phyloP scores from a whole-genome alignment of 352 stramenopile genomes.

The Pythium scleroteichum region DNA sequence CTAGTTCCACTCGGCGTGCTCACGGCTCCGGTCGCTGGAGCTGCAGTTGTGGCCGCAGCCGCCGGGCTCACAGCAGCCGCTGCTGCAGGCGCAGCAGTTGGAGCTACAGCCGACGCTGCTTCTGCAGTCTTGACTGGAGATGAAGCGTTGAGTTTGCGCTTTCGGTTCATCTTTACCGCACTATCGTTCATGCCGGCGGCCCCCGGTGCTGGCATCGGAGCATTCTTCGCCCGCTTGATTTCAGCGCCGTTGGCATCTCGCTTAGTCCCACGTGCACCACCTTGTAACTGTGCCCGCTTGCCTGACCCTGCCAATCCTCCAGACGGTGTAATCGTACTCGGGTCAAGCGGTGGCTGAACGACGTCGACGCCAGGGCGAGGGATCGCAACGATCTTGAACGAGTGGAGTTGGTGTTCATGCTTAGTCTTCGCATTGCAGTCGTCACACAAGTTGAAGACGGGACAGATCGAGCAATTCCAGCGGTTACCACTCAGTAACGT shows the following conservation, averaged over 20 bases:
- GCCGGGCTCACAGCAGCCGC: background rate
- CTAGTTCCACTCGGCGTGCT: background rate
- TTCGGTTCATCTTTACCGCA: conserved; percentile 43
- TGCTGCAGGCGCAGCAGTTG: background rate
- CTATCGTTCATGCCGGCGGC: conserved; percentile 30
- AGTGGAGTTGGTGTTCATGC: conserved; percentile 90
- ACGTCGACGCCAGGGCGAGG: conserved; percentile 61
- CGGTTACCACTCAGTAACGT: conserved; percentile 95
- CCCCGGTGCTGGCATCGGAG: conserved; percentile 13
- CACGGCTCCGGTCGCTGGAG: background rate
- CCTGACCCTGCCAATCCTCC: conserved; percentile 22
- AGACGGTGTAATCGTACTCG: conserved; percentile 21
- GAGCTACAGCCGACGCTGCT: background rate
- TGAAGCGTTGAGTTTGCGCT: conserved; percentile 64
- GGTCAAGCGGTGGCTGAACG: conserved; percentile 27
- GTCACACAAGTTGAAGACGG: conserved; percentile 96
- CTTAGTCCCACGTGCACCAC: conserved; percentile 30
- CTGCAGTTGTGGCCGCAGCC: background rate
- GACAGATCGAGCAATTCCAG: conserved; percentile 96
- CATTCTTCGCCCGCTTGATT: conserved; percentile 30
- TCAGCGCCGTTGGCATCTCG: conserved; percentile 29
- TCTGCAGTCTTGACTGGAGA: conserved; percentile 30
- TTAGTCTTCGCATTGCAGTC: conserved; percentile 93
- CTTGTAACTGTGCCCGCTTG: conserved; percentile 35
- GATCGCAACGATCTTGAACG: conserved; percentile 92